These are phyloP conservation scores for Trametes gibbosa DNA, from an alignment of 768 basidiomycete genomes.

Conservation along the genomic window DNA sequence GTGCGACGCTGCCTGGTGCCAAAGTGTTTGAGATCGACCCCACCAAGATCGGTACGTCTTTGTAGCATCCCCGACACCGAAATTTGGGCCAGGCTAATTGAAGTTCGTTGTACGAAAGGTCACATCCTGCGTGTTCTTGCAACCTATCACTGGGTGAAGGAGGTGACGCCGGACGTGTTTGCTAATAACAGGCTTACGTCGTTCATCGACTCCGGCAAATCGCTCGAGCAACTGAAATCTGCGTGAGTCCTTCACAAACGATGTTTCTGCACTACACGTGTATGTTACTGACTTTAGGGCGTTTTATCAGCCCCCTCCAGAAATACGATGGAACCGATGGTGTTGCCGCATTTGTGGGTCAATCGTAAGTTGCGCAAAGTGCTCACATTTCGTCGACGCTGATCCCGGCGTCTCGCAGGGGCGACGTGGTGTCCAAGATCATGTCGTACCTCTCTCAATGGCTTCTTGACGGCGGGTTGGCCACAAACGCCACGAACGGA, in stretches of 20 bases:
- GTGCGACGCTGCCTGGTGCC: not conserved
- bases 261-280: not conserved
- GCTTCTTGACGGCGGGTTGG: conserved; percentile 1
- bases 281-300: too few relatives aligned
- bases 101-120: conserved; percentile 35
- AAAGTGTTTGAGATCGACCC: conserved; percentile 18
- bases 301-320: not conserved
- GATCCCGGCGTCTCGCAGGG: not conserved
- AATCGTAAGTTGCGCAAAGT: conserved; percentile 29
- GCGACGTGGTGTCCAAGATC: not conserved
- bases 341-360: conserved; percentile 23
- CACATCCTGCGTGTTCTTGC: conserved; percentile 73
- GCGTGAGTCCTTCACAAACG: conserved; percentile 26
- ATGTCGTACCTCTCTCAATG: conserved; percentile 3
- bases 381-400: conserved; percentile 39
- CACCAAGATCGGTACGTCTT: conserved; percentile 47
- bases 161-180: conserved; percentile 70
- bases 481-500: conserved; percentile 23
- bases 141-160: conserved; percentile 70
- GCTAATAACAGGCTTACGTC: conserved; percentile 67
- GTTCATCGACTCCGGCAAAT: conserved; percentile 64
- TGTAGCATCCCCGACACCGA: conserved; percentile 2
- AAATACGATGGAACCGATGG: not conserved
- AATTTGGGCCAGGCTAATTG: too few relatives aligned
- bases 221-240: conserved; percentile 17